Conservation (phyloP, 2,329 filamentous ascomycete genomes). For the Colletotrichum karsti region DNA sequence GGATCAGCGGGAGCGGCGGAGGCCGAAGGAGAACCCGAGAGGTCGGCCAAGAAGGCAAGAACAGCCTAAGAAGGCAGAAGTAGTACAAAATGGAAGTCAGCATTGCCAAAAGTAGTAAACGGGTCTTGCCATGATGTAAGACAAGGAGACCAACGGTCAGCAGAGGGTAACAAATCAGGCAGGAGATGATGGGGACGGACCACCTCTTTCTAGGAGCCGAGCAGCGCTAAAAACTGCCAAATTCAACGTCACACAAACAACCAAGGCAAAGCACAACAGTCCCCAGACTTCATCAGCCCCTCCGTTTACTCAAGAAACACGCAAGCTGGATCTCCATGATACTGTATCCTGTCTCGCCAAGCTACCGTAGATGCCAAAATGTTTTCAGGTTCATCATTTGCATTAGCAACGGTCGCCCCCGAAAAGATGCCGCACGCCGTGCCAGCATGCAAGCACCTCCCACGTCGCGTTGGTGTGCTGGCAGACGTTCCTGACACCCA, state of each 20-base stretch:
- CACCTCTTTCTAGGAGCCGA: neutral
- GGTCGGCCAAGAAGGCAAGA: constrained; percentile 40
- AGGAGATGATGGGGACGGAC: neutral
- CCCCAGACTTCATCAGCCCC: neutral
- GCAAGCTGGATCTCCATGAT: neutral
- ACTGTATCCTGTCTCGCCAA: too few species aligned
- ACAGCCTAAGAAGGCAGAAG: neutral
- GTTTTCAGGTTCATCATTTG: too few species aligned
- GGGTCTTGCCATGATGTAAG: too few species aligned
- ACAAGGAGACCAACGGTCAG: neutral
- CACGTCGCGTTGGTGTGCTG: too few species aligned
- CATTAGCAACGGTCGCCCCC: too few species aligned
- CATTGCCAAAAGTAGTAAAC: neutral
- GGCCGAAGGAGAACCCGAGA: constrained; percentile 36
- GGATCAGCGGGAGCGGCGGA: constrained; percentile 29
- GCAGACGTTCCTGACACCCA: neutral
- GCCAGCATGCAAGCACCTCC: too few species aligned
- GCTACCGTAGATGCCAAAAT: too few species aligned
- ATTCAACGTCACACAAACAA: constrained; percentile 9
- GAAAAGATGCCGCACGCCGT: too few species aligned
- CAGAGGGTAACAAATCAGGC: neutral
- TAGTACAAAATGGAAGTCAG: neutral
- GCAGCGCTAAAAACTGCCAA: constrained; percentile 7
- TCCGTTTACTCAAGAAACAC: neutral
- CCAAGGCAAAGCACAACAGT: neutral